phyloP scores from a whole-genome alignment of 495 filamentous ascomycete genomes.

The Xylaria venustula region DNA sequence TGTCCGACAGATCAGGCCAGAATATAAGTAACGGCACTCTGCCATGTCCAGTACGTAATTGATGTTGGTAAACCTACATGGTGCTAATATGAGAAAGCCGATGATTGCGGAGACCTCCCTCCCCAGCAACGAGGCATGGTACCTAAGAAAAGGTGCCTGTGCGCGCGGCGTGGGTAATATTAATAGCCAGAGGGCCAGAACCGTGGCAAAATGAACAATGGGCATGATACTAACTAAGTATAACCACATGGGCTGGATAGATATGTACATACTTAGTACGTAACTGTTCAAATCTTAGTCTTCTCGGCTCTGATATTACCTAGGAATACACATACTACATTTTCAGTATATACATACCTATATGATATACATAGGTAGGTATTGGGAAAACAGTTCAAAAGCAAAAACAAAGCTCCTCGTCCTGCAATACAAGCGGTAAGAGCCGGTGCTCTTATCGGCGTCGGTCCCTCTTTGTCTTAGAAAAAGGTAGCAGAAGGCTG shows the following conservation, averaged over 20 bases:
- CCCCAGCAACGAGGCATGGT: not conserved
- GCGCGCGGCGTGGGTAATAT: slow-evolving; percentile 9
- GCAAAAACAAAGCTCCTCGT: too few relatives aligned
- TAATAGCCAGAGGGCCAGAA: slow-evolving; percentile 9
- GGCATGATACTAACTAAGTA: not conserved
- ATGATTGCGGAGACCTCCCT: not conserved
- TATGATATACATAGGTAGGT: too few relatives aligned
- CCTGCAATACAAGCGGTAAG: too few relatives aligned
- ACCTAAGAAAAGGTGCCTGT: not conserved
- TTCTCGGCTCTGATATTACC: too few relatives aligned
- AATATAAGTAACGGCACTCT: not conserved
- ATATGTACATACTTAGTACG: too few relatives aligned
- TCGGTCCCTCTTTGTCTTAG: not conserved
- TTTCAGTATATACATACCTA: too few relatives aligned
- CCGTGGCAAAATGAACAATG: not conserved
- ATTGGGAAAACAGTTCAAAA: too few relatives aligned
- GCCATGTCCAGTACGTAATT: not conserved
- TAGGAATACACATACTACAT: too few relatives aligned
- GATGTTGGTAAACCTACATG: not conserved
- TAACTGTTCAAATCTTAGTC: not conserved
- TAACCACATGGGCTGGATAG: too few relatives aligned
- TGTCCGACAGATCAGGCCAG: not conserved
- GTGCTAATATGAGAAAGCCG: not conserved
- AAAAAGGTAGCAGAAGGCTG: not conserved
- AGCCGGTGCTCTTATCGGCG: too few relatives aligned